Conservation (phyloP, 106 monocot species). For the Triglochin maritima region DNA sequence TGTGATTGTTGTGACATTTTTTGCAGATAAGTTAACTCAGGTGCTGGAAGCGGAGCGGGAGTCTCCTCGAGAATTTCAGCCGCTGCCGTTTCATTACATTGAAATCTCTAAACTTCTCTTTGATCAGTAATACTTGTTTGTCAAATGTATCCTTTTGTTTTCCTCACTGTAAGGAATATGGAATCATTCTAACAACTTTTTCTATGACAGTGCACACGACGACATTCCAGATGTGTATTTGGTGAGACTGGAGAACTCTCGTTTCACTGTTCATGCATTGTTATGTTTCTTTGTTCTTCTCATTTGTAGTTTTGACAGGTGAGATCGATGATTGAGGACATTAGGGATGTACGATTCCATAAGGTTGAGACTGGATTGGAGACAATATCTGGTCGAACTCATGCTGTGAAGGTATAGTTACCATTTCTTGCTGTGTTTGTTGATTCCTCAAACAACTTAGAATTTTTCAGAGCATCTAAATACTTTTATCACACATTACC, state of each 20-base stretch:
- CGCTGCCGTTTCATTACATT: conserved; percentile 91
- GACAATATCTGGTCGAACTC: conserved; percentile 86
- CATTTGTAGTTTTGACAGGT: conserved; percentile 36
- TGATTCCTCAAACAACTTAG: not conserved
- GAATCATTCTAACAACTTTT: conserved; percentile 7
- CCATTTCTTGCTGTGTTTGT: not conserved
- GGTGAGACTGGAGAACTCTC: conserved; percentile 32
- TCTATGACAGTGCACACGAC: conserved; percentile 59
- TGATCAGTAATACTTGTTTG: conserved; percentile 49
- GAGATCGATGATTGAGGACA: conserved; percentile 94
- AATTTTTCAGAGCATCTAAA: too few relatives aligned
- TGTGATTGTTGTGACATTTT: not conserved
- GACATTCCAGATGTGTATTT: conserved; percentile 79
- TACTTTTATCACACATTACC: too few relatives aligned
- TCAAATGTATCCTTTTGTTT: not conserved
- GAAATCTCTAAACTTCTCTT: conserved; percentile 90
- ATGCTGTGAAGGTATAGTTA: conserved; percentile 75
- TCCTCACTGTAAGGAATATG: not conserved
- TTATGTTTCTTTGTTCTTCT: not conserved
- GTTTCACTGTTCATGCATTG: not conserved
- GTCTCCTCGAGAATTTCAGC: conserved; percentile 92
- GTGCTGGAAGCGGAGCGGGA: conserved; percentile 89
- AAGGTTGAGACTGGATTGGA: conserved; percentile 92
- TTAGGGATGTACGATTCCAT: conserved; percentile 88
- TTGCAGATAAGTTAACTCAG: conserved; percentile 69